A percentile compares a stretch with the other conserved stretches of the same genome.
phyloP scores from a whole-genome alignment of 2,329 filamentous ascomycete genomes.

The Fonsecaea multimorphosa region DNA sequence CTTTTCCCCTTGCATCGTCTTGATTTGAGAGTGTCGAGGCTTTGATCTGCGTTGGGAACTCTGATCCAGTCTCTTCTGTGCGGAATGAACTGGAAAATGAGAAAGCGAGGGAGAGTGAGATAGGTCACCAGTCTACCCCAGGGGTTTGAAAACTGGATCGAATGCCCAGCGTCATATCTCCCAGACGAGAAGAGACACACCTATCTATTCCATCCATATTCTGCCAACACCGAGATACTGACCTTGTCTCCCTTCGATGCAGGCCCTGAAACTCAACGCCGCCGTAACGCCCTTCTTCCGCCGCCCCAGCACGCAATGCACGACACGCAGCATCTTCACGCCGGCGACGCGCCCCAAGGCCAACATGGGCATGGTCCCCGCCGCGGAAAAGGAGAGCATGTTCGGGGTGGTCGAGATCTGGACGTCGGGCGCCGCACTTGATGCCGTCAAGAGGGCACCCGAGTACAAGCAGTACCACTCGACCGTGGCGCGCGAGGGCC shows the following conservation, averaged over 20 bases:
- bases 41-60: background rate
- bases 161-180: background rate
- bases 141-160: background rate
- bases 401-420: constrained; percentile 33
- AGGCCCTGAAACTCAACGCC: constrained; percentile 12
- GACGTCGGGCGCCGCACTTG: constrained; percentile 20
- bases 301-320: constrained; percentile 18
- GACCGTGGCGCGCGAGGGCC: constrained; percentile 24
- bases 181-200: background rate
- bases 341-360: constrained; percentile 94
- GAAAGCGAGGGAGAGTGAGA: background rate
- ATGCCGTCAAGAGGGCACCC: constrained; percentile 9
- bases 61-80: background rate
- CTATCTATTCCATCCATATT: background rate
- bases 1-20: background rate
- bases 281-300: constrained; percentile 15
- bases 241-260: background rate
- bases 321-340: constrained; percentile 91
- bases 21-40: background rate
- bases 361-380: constrained; percentile 87
- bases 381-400: constrained; percentile 15
- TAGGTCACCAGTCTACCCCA: background rate
- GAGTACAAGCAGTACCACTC: constrained; percentile 23
- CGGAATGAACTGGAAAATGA: background rate
- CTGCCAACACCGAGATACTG: background rate